Conservation (phyloP, 148 eudicot species). For the Simmondsia chinensis region DNA sequence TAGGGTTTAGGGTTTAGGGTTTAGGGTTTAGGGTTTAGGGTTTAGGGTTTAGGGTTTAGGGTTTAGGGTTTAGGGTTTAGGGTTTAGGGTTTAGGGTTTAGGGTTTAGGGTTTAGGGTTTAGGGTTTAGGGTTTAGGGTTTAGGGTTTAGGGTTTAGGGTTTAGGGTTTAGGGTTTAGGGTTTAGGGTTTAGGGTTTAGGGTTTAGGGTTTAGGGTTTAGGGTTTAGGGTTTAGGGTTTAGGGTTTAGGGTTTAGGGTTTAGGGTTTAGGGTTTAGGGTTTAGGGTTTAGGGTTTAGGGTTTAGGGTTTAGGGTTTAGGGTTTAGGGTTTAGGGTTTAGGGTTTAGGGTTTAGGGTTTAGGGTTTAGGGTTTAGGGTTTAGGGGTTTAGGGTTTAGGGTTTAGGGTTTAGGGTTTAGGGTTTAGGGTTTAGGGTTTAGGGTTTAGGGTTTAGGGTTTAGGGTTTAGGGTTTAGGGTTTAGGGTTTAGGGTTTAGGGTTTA, state of each 20-base stretch:
- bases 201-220: conserved; percentile 1
- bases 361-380: conserved; percentile 8
- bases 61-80: conserved; percentile 15
- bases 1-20: conserved; percentile 1
- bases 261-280: conserved; percentile 7
- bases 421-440: conserved; percentile 15
- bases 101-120: conserved; percentile 7
- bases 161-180: conserved; percentile 5
- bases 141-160: conserved; percentile 1
- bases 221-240: conserved; percentile 2
- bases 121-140: conserved; percentile 5
- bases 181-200: neutral
- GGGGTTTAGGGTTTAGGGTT: too few species aligned
- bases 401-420: conserved; percentile 14
- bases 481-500: conserved; percentile 8
- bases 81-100: conserved; percentile 5
- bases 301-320: conserved; percentile 6
- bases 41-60: conserved; percentile 20
- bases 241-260: conserved; percentile 9
- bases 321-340: conserved; percentile 10
- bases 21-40: conserved; percentile 13
- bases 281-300: conserved; percentile 4
- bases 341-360: conserved; percentile 7
- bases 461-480: conserved; percentile 9
- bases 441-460: conserved; percentile 5